These are phyloP conservation scores for Fusarium begoniae DNA, from an alignment of 2,329 filamentous ascomycete genomes.

Conservation along the genomic window DNA sequence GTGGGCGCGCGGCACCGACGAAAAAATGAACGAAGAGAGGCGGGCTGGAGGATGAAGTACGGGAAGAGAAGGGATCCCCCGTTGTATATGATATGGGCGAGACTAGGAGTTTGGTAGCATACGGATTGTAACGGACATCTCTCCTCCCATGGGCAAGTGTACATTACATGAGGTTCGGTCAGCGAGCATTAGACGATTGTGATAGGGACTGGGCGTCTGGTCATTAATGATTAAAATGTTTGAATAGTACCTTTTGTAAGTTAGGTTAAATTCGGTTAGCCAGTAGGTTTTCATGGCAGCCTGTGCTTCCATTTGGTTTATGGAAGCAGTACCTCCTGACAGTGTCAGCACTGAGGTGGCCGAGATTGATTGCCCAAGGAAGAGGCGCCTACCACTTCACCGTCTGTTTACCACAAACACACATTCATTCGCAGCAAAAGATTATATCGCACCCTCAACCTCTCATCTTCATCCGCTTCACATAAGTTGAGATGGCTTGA, in stretches of 20 bases:
- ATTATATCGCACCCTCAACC: background rate
- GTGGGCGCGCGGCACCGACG: constrained; percentile 4
- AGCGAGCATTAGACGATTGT: constrained; percentile 57
- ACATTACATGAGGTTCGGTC: constrained; percentile 57
- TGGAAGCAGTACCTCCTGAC: background rate
- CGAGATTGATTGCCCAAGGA: background rate
- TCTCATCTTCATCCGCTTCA: background rate
- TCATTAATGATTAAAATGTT: constrained; percentile 43
- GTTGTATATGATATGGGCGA: constrained; percentile 46
- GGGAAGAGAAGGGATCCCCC: constrained; percentile 23
- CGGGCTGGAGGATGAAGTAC: constrained; percentile 17
- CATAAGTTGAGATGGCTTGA: background rate
- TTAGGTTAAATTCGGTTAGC: background rate
- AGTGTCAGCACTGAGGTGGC: constrained; percentile 7
- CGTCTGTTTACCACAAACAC: background rate
- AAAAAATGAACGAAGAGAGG: constrained; percentile 16
- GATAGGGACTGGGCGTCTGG: constrained; percentile 48
- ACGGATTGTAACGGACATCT: constrained; percentile 58
- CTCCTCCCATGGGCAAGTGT: constrained; percentile 62
- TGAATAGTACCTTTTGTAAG: constrained; percentile 11
- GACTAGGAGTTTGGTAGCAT: constrained; percentile 45
- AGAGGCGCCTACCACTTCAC: background rate
- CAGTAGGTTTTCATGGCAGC: background rate
- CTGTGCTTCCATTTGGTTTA: background rate
- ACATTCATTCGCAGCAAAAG: background rate